phyloP scores from a whole-genome alignment of 2,329 filamentous ascomycete species.

The Calonectria henricotiae region DNA sequence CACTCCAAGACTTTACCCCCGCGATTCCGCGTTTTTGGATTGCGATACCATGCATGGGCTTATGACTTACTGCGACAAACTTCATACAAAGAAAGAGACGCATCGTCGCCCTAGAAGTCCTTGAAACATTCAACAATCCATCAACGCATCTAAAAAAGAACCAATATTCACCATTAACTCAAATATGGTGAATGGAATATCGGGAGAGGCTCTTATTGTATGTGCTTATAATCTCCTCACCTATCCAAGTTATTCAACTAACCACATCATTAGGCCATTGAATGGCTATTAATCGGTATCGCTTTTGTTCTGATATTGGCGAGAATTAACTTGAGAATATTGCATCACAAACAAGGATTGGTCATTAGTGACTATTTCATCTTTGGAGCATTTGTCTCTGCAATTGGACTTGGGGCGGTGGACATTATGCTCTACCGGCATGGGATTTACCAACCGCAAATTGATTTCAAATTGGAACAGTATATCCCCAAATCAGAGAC shows the following conservation, averaged over 20 bases:
- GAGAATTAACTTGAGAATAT: slow-evolving; percentile 20
- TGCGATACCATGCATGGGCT: background rate
- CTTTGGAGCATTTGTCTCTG: slow-evolving; percentile 12
- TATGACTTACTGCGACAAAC: no score
- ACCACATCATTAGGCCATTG: background rate
- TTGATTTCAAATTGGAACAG: background rate
- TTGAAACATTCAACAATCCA: background rate
- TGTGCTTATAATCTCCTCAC: background rate
- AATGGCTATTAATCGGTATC: slow-evolving; percentile 14
- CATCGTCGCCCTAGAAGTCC: background rate
- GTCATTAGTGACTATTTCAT: slow-evolving; percentile 21
- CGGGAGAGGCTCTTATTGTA: background rate
- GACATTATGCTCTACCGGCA: background rate
- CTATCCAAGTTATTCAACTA: background rate
- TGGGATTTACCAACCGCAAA: background rate
- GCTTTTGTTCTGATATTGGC: slow-evolving; percentile 16
- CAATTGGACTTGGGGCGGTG: background rate
- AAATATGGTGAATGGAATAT: background rate
- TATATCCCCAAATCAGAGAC: background rate
- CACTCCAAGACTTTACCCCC: background rate
- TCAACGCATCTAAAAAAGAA: background rate
- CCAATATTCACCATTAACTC: no score
- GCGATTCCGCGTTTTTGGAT: background rate
- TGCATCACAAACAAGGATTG: background rate
- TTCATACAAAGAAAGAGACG: no score